Percentiles rank a stretch among this genome's conserved stretches.
Evolutionary conservation across 768 basidiomycete genomes (phyloP).

Genomic region (Pleurotus djamor): DNA sequence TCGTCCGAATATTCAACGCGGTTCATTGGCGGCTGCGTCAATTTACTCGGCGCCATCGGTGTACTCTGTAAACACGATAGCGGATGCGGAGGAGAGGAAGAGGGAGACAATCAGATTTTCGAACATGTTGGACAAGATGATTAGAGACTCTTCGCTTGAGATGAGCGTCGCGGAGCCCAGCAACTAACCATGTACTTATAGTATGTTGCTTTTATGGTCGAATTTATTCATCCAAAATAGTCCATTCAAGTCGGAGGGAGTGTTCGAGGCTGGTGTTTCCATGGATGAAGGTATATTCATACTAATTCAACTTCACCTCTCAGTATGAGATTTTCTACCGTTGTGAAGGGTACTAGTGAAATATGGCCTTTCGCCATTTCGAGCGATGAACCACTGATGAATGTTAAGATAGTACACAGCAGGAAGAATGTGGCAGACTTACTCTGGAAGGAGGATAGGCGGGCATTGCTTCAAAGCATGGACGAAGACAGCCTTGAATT

Average conservation of each 20-base stretch:
- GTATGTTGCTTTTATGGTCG: too few species aligned
- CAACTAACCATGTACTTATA: too few species aligned
- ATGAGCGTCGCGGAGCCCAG: neutral
- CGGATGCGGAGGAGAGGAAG: neutral
- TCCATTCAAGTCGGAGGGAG: too few species aligned
- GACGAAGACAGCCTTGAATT: constrained; percentile 74
- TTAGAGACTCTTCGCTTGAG: neutral
- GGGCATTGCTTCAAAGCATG: constrained; percentile 74
- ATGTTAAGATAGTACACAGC: constrained; percentile 9
- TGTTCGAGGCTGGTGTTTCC: too few species aligned
- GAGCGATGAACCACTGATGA: constrained; percentile 59
- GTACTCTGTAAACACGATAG: neutral
- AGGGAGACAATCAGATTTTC: neutral
- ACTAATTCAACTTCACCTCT: constrained; percentile 78
- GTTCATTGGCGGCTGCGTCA: neutral
- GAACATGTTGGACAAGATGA: neutral
- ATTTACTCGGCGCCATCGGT: neutral
- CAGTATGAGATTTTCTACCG: constrained; percentile 71
- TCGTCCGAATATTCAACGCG: neutral
- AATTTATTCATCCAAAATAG: too few species aligned
- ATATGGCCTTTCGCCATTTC: constrained; percentile 83
- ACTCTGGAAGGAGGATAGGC: constrained; percentile 70
- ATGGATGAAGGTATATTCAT: constrained; percentile 20
- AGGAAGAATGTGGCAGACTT: constrained; percentile 19
- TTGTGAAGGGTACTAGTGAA: constrained; percentile 72